Conservation (phyloP, 495 filamentous ascomycete genomes). For the Hypoxylon crocopeplum region DNA sequence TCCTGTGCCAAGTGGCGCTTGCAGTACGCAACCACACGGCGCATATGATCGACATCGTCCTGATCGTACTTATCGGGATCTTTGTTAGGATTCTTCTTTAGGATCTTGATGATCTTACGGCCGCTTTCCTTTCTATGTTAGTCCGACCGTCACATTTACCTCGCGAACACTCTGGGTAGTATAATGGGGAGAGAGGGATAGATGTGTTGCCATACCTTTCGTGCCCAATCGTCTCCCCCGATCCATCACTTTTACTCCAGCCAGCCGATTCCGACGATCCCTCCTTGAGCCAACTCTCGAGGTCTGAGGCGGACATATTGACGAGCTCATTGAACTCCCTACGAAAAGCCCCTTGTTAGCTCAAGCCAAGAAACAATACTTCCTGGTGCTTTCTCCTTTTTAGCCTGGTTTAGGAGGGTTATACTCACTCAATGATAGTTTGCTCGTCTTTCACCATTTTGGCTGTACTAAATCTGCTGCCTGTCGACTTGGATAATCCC, state of each 20-base stretch:
- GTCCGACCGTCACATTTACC: not conserved
- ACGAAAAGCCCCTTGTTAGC: not conserved
- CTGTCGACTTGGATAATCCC: not conserved
- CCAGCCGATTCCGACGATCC: conserved; percentile 62
- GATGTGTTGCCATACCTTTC: conserved; percentile 56
- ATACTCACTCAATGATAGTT: conserved; percentile 61
- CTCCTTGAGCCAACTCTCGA: conserved; percentile 66
- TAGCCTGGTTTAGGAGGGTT: too few species aligned
- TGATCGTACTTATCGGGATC: conserved; percentile 60
- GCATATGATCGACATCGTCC: conserved; percentile 68
- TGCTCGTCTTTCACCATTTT: conserved; percentile 65
- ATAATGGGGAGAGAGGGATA: not conserved
- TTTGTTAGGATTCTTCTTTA: conserved; percentile 66
- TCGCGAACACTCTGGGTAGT: not conserved
- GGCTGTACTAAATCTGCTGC: conserved; percentile 1
- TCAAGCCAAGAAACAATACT: too few species aligned
- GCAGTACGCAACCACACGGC: conserved; percentile 62
- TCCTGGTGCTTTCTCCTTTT: too few species aligned
- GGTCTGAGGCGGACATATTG: conserved; percentile 68
- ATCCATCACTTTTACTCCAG: conserved; percentile 63
- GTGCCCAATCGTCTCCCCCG: conserved; percentile 69
- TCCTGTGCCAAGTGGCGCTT: conserved; percentile 74
- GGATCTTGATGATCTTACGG: conserved; percentile 68
- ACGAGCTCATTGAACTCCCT: conserved; percentile 74
- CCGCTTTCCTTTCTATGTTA: conserved; percentile 47